These are phyloP conservation scores for Aspergillus aculeatus DNA, from an alignment of 2,329 filamentous ascomycete genomes.

Conservation along the genomic window DNA sequence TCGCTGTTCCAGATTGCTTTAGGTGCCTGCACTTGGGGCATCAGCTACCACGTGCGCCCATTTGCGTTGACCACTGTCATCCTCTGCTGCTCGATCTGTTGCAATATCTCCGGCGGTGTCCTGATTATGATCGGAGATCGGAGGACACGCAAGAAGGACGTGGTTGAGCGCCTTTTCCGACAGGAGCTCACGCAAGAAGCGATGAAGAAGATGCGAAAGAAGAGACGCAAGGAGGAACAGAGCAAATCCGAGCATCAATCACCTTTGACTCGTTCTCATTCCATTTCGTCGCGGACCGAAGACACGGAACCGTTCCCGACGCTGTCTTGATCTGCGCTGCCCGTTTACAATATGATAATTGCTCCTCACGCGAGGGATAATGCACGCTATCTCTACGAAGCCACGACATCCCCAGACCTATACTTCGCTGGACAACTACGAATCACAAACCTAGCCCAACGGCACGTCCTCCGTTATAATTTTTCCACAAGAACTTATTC, in stretches of 20 bases:
- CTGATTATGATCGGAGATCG: slow-evolving; percentile 75
- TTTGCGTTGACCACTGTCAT: slow-evolving; percentile 77
- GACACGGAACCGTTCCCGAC: neutral
- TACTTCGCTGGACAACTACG: neutral
- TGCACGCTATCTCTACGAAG: no score
- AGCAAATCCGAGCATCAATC: slow-evolving; percentile 15
- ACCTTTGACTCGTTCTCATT: slow-evolving; percentile 16
- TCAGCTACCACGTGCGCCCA: slow-evolving; percentile 67
- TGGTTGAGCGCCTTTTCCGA: slow-evolving; percentile 71
- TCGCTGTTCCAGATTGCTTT: slow-evolving; percentile 77
- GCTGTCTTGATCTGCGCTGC: neutral
- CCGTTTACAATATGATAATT: no score
- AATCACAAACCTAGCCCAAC: neutral
- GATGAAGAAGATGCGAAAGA: slow-evolving; percentile 57
- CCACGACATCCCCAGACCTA: no score
- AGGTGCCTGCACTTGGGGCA: slow-evolving; percentile 75
- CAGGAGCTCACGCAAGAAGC: slow-evolving; percentile 71
- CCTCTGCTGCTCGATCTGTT: slow-evolving; percentile 73
- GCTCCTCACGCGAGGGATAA: no score
- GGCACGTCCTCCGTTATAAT: no score
- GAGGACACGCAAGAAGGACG: slow-evolving; percentile 79
- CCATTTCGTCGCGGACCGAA: neutral
- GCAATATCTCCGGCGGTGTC: slow-evolving; percentile 74
- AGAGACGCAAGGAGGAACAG: slow-evolving; percentile 37
- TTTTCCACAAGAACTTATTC: no score